These are phyloP conservation scores for Exophiala bonariae DNA, from an alignment of 2,329 filamentous ascomycete species.

Conservation along the genomic window DNA sequence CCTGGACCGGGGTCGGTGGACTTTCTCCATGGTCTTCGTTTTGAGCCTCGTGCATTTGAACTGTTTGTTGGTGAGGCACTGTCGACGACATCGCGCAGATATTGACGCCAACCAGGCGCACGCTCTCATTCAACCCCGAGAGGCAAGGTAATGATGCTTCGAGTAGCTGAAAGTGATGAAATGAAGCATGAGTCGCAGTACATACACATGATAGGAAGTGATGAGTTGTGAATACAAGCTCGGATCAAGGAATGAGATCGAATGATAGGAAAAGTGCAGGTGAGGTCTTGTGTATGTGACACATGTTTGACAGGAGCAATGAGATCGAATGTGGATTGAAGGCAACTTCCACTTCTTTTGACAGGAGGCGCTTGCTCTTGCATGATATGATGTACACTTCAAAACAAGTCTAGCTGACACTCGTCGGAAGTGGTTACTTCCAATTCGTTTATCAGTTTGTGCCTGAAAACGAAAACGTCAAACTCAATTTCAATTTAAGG, in stretches of 20 bases:
- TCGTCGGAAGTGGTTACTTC: no score
- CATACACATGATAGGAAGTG: neutral
- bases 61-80: neutral
- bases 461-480: no score
- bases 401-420: no score
- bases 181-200: neutral
- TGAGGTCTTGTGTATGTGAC: neutral
- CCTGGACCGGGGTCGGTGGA: neutral
- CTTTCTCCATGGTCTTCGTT: neutral
- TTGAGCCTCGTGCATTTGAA: neutral
- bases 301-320: conserved; percentile 3
- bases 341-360: neutral
- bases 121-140: neutral
- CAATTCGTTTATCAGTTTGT: no score
- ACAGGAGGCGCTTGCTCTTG: conserved; percentile 1
- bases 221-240: neutral
- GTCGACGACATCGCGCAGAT: neutral
- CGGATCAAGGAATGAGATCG: neutral
- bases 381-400: no score
- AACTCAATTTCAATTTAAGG: no score
- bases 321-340: neutral
- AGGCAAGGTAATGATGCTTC: neutral
- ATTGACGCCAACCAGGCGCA: neutral
- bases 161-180: neutral
- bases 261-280: neutral